Percentiles rank a stretch among this genome's conserved stretches.
Conservation (phyloP, 2,329 filamentous ascomycete species). For the Pseudogymnoascus destructans region DNA sequence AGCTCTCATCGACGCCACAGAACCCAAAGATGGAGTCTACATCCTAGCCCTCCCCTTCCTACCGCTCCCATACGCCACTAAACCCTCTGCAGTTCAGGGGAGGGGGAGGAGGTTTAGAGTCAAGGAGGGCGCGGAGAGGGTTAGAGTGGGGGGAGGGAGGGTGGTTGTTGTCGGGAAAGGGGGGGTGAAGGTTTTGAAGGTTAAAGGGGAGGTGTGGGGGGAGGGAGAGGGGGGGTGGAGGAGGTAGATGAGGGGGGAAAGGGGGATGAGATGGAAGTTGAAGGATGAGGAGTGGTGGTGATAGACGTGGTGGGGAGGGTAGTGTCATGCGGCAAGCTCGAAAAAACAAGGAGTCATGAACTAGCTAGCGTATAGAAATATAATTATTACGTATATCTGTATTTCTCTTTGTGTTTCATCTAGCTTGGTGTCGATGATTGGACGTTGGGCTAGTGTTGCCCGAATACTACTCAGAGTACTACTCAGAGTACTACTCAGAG, state of each 20-base stretch:
- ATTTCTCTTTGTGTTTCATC: too few species aligned
- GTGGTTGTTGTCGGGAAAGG: slow-evolving; percentile 10
- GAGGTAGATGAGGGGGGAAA: slow-evolving; percentile 11
- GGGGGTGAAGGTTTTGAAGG: slow-evolving; percentile 12
- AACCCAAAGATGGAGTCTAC: not conserved
- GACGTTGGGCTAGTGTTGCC: too few species aligned
- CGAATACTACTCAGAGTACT: too few species aligned
- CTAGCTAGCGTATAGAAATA: too few species aligned
- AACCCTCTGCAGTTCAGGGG: not conserved
- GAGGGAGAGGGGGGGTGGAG: slow-evolving; percentile 15
- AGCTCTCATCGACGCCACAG: not conserved
- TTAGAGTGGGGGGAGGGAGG: not conserved
- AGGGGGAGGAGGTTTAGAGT: not conserved
- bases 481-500: too few species aligned
- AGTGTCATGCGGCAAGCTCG: too few species aligned
- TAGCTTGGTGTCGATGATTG: too few species aligned
- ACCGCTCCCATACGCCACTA: not conserved
- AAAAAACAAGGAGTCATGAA: too few species aligned
- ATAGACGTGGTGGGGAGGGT: too few species aligned
- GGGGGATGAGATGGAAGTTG: slow-evolving; percentile 16
- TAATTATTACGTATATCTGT: too few species aligned
- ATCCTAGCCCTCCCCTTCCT: not conserved
- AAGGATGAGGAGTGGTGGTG: not conserved
- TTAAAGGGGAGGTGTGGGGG: slow-evolving; percentile 18
- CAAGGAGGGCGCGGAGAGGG: not conserved